Evolutionary conservation across 441 rosid genomes (phyloP).

Genomic region (Gossypium davidsonii): DNA sequence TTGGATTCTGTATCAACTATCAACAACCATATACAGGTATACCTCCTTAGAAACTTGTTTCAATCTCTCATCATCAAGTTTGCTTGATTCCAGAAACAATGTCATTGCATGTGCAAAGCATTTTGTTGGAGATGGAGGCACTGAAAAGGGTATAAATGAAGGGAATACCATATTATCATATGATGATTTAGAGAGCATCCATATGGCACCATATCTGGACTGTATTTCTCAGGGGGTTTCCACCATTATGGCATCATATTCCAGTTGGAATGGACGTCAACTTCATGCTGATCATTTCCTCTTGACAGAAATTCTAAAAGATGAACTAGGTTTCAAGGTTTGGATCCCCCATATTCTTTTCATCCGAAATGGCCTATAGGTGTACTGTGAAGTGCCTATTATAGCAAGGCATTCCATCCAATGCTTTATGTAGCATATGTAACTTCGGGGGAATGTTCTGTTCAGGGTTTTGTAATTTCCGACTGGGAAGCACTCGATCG

Average conservation of each 20-base stretch:
- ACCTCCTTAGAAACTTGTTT: neutral
- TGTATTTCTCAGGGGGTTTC: constrained; percentile 74
- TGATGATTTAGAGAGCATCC: constrained; percentile 66
- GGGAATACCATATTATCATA: constrained; percentile 58
- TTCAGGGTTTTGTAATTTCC: constrained; percentile 76
- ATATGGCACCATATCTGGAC: constrained; percentile 70
- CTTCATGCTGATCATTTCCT: constrained; percentile 61
- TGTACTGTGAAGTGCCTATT: constrained; percentile 4
- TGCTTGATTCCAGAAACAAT: constrained; percentile 47
- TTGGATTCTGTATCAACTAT: neutral
- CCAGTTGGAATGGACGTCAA: constrained; percentile 71
- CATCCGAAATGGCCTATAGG: neutral
- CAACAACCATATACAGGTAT: neutral
- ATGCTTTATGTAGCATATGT: neutral
- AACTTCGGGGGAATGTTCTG: constrained; percentile 3
- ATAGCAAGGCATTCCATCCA: neutral
- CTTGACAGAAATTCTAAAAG: constrained; percentile 65
- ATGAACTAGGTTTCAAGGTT: constrained; percentile 80
- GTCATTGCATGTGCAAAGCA: constrained; percentile 89
- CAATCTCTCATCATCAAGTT: neutral
- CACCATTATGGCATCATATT: constrained; percentile 84
- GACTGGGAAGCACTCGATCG: constrained; percentile 84
- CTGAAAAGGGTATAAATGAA: constrained; percentile 63
- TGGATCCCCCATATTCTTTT: constrained; percentile 6
- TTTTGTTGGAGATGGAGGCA: constrained; percentile 96